Conservation (phyloP, 352 stramenopile species). For the Discostella stelligera region DNA sequence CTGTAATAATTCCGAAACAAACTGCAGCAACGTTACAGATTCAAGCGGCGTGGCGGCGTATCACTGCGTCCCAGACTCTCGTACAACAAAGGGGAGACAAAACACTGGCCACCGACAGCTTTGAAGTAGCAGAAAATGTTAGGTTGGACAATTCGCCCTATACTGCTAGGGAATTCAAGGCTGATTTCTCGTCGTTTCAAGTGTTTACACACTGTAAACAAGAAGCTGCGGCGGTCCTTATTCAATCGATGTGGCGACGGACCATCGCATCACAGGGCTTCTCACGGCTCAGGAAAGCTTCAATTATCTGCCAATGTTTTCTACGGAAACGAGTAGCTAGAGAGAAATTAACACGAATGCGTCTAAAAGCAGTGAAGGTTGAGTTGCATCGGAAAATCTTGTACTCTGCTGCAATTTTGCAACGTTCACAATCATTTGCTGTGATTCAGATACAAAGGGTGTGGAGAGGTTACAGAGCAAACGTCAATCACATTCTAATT, state of each 20-base stretch:
- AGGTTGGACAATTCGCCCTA: neutral
- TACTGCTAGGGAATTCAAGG: neutral
- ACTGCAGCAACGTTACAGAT: no score
- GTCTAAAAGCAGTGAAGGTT: neutral
- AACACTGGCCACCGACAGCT: no score
- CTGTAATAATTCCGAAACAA: no score
- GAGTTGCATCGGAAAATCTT: slow-evolving; percentile 20
- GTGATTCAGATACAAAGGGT: slow-evolving; percentile 35
- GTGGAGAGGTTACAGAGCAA: slow-evolving; percentile 40
- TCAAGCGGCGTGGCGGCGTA: no score
- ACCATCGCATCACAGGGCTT: slow-evolving; percentile 8
- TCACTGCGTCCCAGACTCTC: no score
- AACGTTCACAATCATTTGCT: slow-evolving; percentile 26
- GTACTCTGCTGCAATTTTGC: neutral
- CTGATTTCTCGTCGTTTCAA: neutral
- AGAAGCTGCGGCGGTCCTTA: slow-evolving; percentile 19
- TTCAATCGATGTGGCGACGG: slow-evolving; percentile 27
- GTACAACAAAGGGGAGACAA: no score
- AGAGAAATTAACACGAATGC: neutral
- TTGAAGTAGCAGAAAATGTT: no score
- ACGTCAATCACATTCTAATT: slow-evolving; percentile 26
- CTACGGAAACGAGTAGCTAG: slow-evolving; percentile 10
- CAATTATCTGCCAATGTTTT: slow-evolving; percentile 12
- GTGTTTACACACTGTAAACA: neutral
- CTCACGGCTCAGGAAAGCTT: slow-evolving; percentile 12